Base-by-base conservation (phyloP, 2,329 filamentous ascomycete genomes). In the Pestalotiopsis sp. region DNA sequence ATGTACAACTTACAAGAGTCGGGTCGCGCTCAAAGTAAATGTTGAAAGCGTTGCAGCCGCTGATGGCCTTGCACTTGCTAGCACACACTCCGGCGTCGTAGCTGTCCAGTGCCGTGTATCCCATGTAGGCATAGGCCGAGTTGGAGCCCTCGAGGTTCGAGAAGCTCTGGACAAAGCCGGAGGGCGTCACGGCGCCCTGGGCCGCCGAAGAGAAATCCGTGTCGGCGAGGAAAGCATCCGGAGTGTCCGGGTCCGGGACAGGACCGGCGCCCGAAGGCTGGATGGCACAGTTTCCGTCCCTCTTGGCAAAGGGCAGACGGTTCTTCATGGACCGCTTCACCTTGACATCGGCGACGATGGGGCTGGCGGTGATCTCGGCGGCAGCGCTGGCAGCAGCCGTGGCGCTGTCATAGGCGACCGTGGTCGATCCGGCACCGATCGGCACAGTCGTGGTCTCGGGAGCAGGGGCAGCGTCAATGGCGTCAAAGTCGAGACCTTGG, bases 121-220 rank as follows among this genome's bases (percentile, higher is more conserved):
- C 75, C 20, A 74, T 68, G 69, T 76, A 77, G 6, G 74, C 75
- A 20, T 78, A 84, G 77, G 76, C 72, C 11, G 66, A 70, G 60
- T 70, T 76, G 20, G 77, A 76, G 3, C 69, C 78, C 13, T 78
- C 65, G 3, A 79, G 68, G 59, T 80, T 76, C 1, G 68, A 62
- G 71, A 80, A 82, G 5, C 76, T 76, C 14, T 70, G 65, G 5
- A 60, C 72, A 69, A 81, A 82, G 4, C 79, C 79, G 66, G 71
- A 66, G 1, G 80, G 80, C 1, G 73, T 73, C 2, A 72, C 61
- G 13, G 78, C 77, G 59, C 58, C 66, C 7, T 14, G 68, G 1
- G 79, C 75, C 5, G 69, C 66, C 2, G 31, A 45, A 11, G 72
- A 65, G 38, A 79, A 75, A 11, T 66, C 68, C 4, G 65, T 2